Evolutionary conservation across 371 early-diverging fungal genomes (phyloP), one percentile per base, ranked within the genome.

Genomic region (Globomyces sp.): DNA sequence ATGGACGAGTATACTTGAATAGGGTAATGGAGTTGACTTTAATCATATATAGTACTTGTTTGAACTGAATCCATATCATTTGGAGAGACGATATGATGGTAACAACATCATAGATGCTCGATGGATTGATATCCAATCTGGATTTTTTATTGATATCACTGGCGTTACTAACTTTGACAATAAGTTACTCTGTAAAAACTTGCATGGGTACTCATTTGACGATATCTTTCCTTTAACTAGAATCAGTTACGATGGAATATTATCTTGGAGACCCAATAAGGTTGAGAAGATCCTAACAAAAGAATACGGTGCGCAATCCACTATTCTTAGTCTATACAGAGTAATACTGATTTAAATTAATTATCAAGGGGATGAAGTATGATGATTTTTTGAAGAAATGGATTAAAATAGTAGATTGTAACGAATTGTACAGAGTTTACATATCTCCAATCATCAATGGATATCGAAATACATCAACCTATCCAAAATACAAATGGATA

Each of bases 101-200:
- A 58, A 58, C 8, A 67, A 67, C 36, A 34, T 49, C n/a, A 67
- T 67, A 11, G 67, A 67, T 67, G 67, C 67, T 0, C 67, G 67
- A 34, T 44, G 65, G 37, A 46, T 67, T 11, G 67, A 67, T 67
- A 64, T 52, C 2, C 4, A 67, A 8, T 66, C 47, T 40, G 67
- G 67, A 34, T 5, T 58, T 5, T 67, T 62, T 64, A 6, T 50
- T 4, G 67, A 67, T 47, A 67, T 67, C n/a, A 67, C 67, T 46
- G 67, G 55, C 39, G 10, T 67, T 2, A 5, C 67, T 39, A 4
- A 10, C 10, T 11, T 63, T 4, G 51, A 52, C 55, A n/a, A n/a
- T 36, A 55, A 10, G 47, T 6, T 47, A 11, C 24, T 24, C 24
- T 24, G 24, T 24, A 24, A 24, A 24, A 24, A 24, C 24, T 24